Evolutionary conservation across 2,329 filamentous ascomycete genomes (phyloP), one percentile per base, ranked within the genome.

Genomic region (Colletotrichum aenigma): DNA sequence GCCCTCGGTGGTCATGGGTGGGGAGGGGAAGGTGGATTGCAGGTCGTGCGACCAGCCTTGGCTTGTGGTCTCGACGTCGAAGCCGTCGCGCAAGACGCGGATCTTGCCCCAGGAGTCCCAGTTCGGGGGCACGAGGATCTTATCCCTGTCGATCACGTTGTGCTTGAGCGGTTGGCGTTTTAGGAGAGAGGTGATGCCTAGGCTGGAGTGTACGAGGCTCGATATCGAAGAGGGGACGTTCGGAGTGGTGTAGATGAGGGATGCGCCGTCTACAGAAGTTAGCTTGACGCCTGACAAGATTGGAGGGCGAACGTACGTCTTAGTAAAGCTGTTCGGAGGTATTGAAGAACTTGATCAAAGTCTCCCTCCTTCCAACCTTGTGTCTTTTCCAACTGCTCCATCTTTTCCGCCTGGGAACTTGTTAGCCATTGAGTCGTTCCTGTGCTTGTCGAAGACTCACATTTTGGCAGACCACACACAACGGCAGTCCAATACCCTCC

Each of bases 31-130:
- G 4, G 85, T 83, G 56, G 91, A 89, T 81, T 96, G 93, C 66
- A 97, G 94, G 78, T 98, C 96, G 71, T 95, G 90, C 3, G 94
- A 93, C 97, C 97, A 99, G 66, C 93, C 94, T 74, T 93, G 91
- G 80, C 95, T 97, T 58, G 98, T 90, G 16, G 91, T 91, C 86
- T 99, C 97, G 26, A 97, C 95, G 79, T 98, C 95, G 80, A 98
- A 98, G 0, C 93, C 95, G 82, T 98, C 97, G 70, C 95, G 92
- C 32, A 98, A 88, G 60, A 98, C 95, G 56, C 96, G 91, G 76
- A 99, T 98, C 86, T 98, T 99, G 75, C 96, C 96, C 95, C 96
- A 98, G 0, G 96, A 98, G 84, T 99, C 97, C 97, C 97, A 99
- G 83, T 98, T 98, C 18, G 96, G 94, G 3, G 96, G 96, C 1